Conservation (phyloP, 352 stramenopile genomes). For the Salisapilia sapeloensis region DNA sequence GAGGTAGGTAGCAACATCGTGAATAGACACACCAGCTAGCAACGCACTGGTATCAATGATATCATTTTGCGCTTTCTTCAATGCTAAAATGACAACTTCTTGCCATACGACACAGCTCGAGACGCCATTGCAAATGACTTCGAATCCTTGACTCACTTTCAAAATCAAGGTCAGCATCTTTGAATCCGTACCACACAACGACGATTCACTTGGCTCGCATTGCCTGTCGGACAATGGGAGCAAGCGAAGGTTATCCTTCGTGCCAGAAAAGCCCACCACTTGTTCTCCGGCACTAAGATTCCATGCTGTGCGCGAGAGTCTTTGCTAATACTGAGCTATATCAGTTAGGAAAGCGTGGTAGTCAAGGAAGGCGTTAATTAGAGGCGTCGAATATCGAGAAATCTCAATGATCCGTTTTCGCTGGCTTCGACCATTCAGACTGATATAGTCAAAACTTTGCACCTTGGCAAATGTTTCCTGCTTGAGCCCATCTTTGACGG, state of each 20-base stretch:
- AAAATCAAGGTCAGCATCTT: constrained; percentile 77
- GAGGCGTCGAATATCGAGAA: constrained; percentile 41
- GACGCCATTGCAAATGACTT: constrained; percentile 7
- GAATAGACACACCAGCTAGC: constrained; percentile 40
- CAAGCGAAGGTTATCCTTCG: constrained; percentile 77
- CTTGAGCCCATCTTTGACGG: constrained; percentile 9
- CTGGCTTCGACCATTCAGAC: constrained; percentile 47
- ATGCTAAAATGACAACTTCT: constrained; percentile 14
- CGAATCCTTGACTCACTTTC: constrained; percentile 12
- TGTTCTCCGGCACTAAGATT: constrained; percentile 44
- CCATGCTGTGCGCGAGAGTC: constrained; percentile 62
- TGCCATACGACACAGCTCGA: constrained; percentile 22
- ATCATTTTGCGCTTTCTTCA: constrained; percentile 24
- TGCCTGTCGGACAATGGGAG: constrained; percentile 56
- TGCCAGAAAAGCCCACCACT: constrained; percentile 77
- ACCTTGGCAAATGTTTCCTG: constrained; percentile 12
- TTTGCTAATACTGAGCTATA: constrained; percentile 58
- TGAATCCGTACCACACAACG: constrained; percentile 60
- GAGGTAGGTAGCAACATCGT: constrained; percentile 32
- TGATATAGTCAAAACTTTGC: constrained; percentile 47
- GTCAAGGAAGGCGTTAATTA: constrained; percentile 81
- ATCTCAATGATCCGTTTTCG: constrained; percentile 24
- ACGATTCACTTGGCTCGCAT: constrained; percentile 23
- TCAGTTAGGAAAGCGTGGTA: constrained; percentile 68
- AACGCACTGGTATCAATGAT: constrained; percentile 79